Evolutionary conservation across 768 basidiomycete species (phyloP), one percentile per base, ranked within the genome.

Genomic region (Postia placenta): DNA sequence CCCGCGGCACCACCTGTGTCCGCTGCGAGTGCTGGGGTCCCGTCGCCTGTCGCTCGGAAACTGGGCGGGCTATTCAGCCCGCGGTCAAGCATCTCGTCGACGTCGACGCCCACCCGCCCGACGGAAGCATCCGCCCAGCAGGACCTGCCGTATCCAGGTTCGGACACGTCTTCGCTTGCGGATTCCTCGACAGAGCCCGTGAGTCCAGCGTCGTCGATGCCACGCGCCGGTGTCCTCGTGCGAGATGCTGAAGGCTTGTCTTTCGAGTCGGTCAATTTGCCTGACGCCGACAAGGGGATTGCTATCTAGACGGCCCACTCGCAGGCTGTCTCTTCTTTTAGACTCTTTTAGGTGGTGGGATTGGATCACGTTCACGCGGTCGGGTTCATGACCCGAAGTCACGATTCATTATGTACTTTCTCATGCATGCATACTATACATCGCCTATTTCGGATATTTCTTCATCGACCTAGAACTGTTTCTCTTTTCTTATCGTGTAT

Each of bases 41-140:
- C 62, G 45, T 60, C 71, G 49, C 57, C 69, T 20, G 67, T 82
- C n/a, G 65, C 80, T 27, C 74, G 75, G 57, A 88, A 85, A 67
- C 58, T 90, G 38, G 84, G 85, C 3, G 82, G 81, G 7, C 80
- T 89, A 64, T 89, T 89, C 61, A 69, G 75, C 48, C 71, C 81
- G 24, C 71, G 82, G 51, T 64, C 60, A 5, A 64, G 75, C 35
- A 74, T 81, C 15, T 81, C 80, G 12, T 66, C 66, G 0, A 61
- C 66, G 2, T 54, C 70, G 0, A 37, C 64, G 59, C 64, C 52
- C 60, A 64, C 48, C 56, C 73, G 42, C 56, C 64, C 47, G 45
- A 48, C 54, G 45, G 58, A 47, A 43, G 59, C 55, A 11, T 52
- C 50, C 1, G 42, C 54, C 9, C 61, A 58, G 30, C 64, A 63